phyloP scores from a whole-genome alignment of 2,329 filamentous ascomycete genomes.

The Scleromitrula shiraiana region DNA sequence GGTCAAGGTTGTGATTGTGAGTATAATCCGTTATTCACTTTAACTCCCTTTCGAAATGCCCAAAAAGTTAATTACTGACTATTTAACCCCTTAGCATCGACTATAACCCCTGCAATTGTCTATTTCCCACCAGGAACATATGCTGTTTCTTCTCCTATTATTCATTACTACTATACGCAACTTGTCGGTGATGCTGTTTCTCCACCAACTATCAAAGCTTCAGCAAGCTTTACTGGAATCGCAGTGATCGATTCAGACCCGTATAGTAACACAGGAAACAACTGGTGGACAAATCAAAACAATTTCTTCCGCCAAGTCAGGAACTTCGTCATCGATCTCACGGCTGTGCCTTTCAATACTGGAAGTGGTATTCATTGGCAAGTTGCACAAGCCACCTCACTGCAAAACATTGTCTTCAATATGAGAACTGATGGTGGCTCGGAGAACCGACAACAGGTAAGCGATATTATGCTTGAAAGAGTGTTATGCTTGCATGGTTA shows the following conservation, averaged over 20 bases:
- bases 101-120: constrained; percentile 74
- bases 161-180: constrained; percentile 90
- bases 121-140: constrained; percentile 84
- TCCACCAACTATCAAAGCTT: constrained; percentile 68
- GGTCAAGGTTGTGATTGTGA: constrained; percentile 75
- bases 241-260: constrained; percentile 85
- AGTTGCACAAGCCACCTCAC: constrained; percentile 71
- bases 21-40: too few species aligned
- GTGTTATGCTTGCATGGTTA: too few species aligned
- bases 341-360: constrained; percentile 48
- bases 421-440: constrained; percentile 60
- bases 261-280: constrained; percentile 59
- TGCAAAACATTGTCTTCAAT: constrained; percentile 76
- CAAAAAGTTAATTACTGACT: too few species aligned
- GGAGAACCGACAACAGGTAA: constrained; percentile 54
- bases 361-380: constrained; percentile 79
- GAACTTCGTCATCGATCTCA: constrained; percentile 75
- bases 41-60: too few species aligned
- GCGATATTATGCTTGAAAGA: neutral
- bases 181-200: constrained; percentile 72
- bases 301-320: constrained; percentile 59
- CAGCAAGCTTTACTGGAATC: constrained; percentile 69
- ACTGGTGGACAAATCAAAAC: constrained; percentile 73
- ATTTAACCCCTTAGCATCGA: too few species aligned
- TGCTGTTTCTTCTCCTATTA: constrained; percentile 66